A percentile compares a stretch with the other conserved stretches of the same genome.
Evolutionary conservation across 176 grass and related monocot species (phyloP).

Genomic region (Themeda triandra): DNA sequence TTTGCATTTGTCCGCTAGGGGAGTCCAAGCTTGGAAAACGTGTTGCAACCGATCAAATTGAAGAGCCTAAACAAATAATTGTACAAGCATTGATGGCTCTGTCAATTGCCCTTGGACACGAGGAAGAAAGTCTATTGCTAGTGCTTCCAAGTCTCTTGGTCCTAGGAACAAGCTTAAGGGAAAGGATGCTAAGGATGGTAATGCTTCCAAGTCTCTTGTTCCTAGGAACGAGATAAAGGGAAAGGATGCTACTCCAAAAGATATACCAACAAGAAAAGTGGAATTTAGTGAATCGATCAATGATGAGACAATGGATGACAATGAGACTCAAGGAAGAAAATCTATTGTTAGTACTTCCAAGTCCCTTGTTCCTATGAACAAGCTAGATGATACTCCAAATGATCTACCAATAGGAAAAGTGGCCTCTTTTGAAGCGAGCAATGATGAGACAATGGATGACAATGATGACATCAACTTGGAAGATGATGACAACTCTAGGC

Average conservation of each 20-base stretch:
- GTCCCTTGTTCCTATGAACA: constrained; percentile 18
- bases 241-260: not conserved
- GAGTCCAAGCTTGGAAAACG: not conserved
- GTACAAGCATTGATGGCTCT: constrained; percentile 55
- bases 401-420: not conserved
- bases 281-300: not conserved
- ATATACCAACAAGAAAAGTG: not conserved
- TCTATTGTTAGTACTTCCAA: constrained; percentile 24
- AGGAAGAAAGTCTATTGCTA: constrained; percentile 29
- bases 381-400: not conserved
- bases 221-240: not conserved
- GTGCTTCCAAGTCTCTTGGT: constrained; percentile 13
- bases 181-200: not conserved
- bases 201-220: not conserved
- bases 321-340: constrained; percentile 21
- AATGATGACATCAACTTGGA: constrained; percentile 6
- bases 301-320: constrained; percentile 14
- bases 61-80: constrained; percentile 16
- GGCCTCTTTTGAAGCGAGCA: not conserved
- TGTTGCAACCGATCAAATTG: not conserved
- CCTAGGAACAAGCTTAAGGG: constrained; percentile 34
- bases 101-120: constrained; percentile 48
- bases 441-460: constrained; percentile 13
- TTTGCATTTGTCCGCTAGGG: not conserved
- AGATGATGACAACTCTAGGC: constrained; percentile 32